These are phyloP conservation scores for Suillus subluteus DNA, from an alignment of 768 basidiomycete species.

Conservation along the genomic window DNA sequence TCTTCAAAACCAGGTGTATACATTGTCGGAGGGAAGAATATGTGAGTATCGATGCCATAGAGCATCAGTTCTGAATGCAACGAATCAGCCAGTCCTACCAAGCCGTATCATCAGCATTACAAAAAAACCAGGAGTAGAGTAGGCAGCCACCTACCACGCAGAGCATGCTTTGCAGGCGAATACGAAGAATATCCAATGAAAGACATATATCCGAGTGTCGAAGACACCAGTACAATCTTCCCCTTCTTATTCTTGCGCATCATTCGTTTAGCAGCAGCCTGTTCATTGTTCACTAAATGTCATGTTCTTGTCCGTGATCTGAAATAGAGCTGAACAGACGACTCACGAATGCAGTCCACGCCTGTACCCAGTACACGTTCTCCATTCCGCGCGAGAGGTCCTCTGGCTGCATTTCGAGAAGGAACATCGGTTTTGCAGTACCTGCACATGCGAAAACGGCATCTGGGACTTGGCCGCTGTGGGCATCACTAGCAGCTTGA, in stretches of 20 bases:
- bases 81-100: conserved; percentile 78
- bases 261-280: conserved; percentile 74
- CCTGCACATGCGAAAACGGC: conserved; percentile 84
- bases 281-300: neutral
- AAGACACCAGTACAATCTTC: conserved; percentile 78
- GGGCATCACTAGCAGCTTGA: conserved; percentile 55
- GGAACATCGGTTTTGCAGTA: conserved; percentile 67
- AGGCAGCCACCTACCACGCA: conserved; percentile 59
- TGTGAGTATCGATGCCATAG: conserved; percentile 77
- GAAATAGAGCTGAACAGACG: neutral
- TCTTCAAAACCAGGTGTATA: conserved; percentile 73
- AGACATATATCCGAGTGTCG: conserved; percentile 73
- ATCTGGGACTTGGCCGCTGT: conserved; percentile 67
- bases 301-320: neutral
- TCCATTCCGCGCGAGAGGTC: conserved; percentile 63
- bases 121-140: no score
- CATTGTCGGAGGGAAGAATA: conserved; percentile 86
- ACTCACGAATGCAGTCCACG: conserved; percentile 49
- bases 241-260: conserved; percentile 57
- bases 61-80: conserved; percentile 79
- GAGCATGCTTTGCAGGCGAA: conserved; percentile 82
- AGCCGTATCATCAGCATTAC: neutral
- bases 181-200: conserved; percentile 82
- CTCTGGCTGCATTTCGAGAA: conserved; percentile 67
- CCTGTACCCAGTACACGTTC: conserved; percentile 56